Conservation (phyloP, 2,329 filamentous ascomycete species). For the Epichloe brachyelytri region DNA sequence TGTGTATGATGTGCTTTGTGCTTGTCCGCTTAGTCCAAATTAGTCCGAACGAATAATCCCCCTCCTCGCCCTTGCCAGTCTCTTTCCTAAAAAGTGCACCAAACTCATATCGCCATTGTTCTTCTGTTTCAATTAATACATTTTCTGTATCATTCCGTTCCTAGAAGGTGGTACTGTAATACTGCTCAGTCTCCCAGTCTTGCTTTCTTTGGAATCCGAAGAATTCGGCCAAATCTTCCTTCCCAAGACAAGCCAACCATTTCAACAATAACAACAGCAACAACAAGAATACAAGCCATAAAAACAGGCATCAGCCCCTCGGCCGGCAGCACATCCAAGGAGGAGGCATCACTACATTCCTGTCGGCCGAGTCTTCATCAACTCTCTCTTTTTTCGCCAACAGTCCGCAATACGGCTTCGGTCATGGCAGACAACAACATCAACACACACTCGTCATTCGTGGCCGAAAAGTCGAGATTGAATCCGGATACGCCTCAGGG, state of each 20-base stretch:
- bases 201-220: background rate
- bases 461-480: slow-evolving; percentile 35
- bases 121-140: background rate
- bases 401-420: background rate
- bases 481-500: slow-evolving; percentile 75
- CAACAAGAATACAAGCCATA: background rate
- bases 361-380: background rate
- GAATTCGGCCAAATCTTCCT: too few species aligned
- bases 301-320: background rate
- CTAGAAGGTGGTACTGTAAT: background rate
- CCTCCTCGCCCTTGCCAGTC: background rate
- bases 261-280: background rate
- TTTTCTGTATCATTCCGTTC: background rate
- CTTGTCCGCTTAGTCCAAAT: background rate
- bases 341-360: background rate
- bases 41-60: background rate
- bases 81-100: background rate
- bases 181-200: background rate
- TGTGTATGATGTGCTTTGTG: slow-evolving; percentile 4
- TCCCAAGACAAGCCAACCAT: background rate
- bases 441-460: slow-evolving; percentile 26
- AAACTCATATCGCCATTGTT: background rate
- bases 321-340: background rate
- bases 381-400: too few species aligned
- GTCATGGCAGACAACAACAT: slow-evolving; percentile 23